Base-by-base conservation (phyloP, 352 stramenopile species). In the Phytophthora pluvialis region DNA sequence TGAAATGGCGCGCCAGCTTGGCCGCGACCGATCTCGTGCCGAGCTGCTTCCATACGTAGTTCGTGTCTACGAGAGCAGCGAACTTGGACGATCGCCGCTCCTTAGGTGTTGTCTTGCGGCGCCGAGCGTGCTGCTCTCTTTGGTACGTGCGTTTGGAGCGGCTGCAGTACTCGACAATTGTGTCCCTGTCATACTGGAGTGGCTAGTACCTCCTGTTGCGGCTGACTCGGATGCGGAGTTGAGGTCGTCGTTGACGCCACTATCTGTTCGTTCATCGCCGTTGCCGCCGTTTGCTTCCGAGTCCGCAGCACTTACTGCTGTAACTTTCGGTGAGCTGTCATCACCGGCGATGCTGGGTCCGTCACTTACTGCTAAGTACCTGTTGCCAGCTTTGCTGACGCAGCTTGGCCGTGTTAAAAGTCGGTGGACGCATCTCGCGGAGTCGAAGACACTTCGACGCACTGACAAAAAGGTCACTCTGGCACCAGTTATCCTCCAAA, bases 151-250 rank as follows among this genome's bases (percentile, higher is more conserved):
- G 25, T 92, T 93, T 60, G 84, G 86, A 29, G 61, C 59, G 3
- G 38, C 62, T 26, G 65, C 60, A 13, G 69, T 93, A 6, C 53
- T 93, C 4, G 64, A 80, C 35, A 73, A 67, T 42, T 80, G 93
- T 53, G 40, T 93, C 6, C 86, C 84, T 5, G 70, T 90, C 3
- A 43, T 95, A 1, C 32, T 90, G 2, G 86, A 93, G 40, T 95
- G 86, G 86, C 51, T 91, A 3, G 68, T 78, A 3, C 65, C 78
- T 42, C 66, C 62, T 48, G 16, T 42, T 13, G n/a, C 43, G 4
- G 36, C 68, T 25, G 45, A 56, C 31, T 43, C 60, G 0, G 64
- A 66, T 4, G 28, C 18, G 9, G 8, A 64, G 18, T 29, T 68
- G 42, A 46, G 67, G 52, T 60, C 48, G 18, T 72, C 60, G 11